Base-by-base conservation (phyloP, 2,329 filamentous ascomycete species). In the Penicillium sp. region DNA sequence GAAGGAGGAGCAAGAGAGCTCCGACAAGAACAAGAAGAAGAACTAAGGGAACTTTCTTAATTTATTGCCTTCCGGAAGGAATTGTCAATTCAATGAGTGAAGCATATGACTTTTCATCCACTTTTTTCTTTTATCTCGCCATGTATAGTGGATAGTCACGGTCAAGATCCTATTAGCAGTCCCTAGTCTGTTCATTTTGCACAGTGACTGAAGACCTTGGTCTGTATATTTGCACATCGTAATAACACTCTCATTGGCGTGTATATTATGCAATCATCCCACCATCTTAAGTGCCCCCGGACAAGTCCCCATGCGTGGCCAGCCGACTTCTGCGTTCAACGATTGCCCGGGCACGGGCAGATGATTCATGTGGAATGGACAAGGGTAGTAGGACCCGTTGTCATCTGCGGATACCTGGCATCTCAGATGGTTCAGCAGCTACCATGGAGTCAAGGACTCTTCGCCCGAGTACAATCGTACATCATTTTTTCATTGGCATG, bases 11-110 rank as follows among this genome's bases (percentile, higher is more conserved):
- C 75, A 79, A 59, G 74, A 77, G 53, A 79, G 78, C 57, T 82
- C 82, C 72, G 84, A 85, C 63, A 80, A 83, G 72, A 75, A 74
- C 60, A 80, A 75, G 67, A 82, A 85, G 77, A 83, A 85, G 77
- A 83, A 85, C 55, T 66, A 63, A 61, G 53, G 40, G 49, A 48
- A 10, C 28, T 40, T 28, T 38, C 25, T 54, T 51, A 51, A 55
- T 28, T 45, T 50, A 38, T 55, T 19, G n/a, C 40, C 33, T 50
- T 50, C 12, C 17, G 9, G 45, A 36, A 28, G 22, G 50, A 19
- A 33, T 53, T 47, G 44, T 50, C 57, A 55, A 45, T 59, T 59
- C 19, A 42, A 31, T 22, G 58, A 67, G 63, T 62, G 61, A 63
- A 66, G 57, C 68, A 61, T 64, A 69, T 62, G 65, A 58, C 61